Conservation (phyloP, 768 basidiomycete species). For the Naganishia vishniacii region DNA sequence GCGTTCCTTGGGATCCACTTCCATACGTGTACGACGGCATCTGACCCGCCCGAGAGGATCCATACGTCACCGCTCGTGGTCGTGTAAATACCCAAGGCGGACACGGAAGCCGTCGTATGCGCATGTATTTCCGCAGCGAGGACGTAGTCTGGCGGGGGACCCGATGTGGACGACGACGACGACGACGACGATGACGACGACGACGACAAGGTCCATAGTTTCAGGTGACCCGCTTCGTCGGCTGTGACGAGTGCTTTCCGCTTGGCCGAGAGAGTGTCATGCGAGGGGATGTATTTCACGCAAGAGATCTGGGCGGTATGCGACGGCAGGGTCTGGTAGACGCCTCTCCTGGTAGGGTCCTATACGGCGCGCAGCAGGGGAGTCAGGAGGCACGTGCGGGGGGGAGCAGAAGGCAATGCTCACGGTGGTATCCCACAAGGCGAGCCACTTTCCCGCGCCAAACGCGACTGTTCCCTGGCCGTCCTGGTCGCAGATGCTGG, state of each 20-base stretch:
- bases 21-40: constrained; percentile 75
- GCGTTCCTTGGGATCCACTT: constrained; percentile 43
- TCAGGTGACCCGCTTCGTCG: constrained; percentile 67
- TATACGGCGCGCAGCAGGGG: constrained; percentile 41
- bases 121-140: constrained; percentile 51
- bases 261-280: background rate
- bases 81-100: constrained; percentile 56
- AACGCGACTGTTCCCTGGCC: constrained; percentile 53
- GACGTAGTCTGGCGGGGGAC: background rate
- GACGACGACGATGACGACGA: constrained; percentile 29
- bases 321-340: constrained; percentile 66
- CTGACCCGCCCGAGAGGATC: constrained; percentile 75
- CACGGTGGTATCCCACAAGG: constrained; percentile 60
- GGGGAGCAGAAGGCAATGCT: constrained; percentile 33
- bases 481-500: constrained; percentile 34
- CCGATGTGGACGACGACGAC: background rate
- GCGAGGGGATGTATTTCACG: constrained; percentile 63
- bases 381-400: too few relatives aligned
- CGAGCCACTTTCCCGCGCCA: constrained; percentile 57
- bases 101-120: constrained; percentile 64
- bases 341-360: constrained; percentile 56
- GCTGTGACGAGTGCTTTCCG: constrained; percentile 57
- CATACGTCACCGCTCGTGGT: constrained; percentile 35
- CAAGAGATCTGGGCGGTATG: constrained; percentile 71
- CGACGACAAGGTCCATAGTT: constrained; percentile 56